A percentile compares a stretch with the other conserved stretches of the same genome.
These are phyloP conservation scores for Lichtheimia hyalospora DNA, from an alignment of 371 early-diverging fungal genomes.

Conservation along the genomic window DNA sequence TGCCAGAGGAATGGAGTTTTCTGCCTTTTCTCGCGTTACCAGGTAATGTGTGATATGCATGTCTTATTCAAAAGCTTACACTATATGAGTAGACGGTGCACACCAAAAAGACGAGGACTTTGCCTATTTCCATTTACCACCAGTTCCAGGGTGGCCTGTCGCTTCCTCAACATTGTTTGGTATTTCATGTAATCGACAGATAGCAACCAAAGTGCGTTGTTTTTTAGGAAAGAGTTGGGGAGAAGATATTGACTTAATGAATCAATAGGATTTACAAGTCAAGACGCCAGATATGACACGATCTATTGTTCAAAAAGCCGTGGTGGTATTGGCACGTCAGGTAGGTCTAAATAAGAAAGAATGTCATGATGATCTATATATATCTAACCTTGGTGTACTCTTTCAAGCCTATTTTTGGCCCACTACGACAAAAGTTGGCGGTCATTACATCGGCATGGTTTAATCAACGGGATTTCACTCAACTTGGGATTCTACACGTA, in stretches of 20 bases:
- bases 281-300: constrained; percentile 79
- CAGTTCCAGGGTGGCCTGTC: constrained; percentile 66
- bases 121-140: constrained; percentile 84
- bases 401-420: constrained; percentile 72
- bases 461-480: constrained; percentile 75
- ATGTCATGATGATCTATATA: neutral
- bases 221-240: too few relatives aligned
- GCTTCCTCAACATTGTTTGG: constrained; percentile 75
- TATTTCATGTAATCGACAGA: constrained; percentile 84
- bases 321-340: constrained; percentile 74
- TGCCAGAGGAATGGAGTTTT: constrained; percentile 82
- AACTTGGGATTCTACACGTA: constrained; percentile 74
- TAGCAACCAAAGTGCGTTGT: constrained; percentile 53
- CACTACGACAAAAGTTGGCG: constrained; percentile 71
- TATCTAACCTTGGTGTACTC: neutral
- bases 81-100: constrained; percentile 63
- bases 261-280: constrained; percentile 58
- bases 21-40: constrained; percentile 69
- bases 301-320: constrained; percentile 82
- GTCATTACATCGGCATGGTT: constrained; percentile 82
- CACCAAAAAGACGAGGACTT: constrained; percentile 85
- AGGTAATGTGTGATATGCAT: constrained; percentile 38
- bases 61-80: neutral
- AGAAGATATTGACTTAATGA: neutral
- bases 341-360: constrained; percentile 21